Conservation (phyloP, 148 eudicot genomes). For the Amaranthus cruentus region DNA sequence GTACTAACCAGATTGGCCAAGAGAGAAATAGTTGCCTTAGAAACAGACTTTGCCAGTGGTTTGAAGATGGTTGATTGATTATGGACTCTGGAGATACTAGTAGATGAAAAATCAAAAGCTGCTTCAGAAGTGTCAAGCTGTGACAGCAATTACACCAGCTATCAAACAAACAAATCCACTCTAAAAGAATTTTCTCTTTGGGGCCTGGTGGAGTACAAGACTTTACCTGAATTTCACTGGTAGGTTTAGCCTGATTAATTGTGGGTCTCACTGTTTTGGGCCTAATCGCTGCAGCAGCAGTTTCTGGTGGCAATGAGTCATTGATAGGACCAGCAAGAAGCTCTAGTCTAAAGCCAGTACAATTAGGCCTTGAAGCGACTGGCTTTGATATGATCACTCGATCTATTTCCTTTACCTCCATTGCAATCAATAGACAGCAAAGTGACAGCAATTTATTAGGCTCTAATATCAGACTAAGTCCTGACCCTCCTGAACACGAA, state of each 20-base stretch:
- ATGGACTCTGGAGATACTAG: slow-evolving; percentile 27
- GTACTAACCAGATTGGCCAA: slow-evolving; percentile 73
- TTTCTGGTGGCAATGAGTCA: slow-evolving; percentile 39
- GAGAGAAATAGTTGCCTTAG: slow-evolving; percentile 49
- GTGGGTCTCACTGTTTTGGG: slow-evolving; percentile 68
- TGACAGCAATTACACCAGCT: not conserved
- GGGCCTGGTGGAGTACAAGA: slow-evolving; percentile 2
- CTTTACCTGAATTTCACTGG: slow-evolving; percentile 26
- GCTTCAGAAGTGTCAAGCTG: slow-evolving; percentile 47
- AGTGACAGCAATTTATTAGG: not conserved
- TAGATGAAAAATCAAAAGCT: slow-evolving; percentile 27
- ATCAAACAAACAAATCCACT: slow-evolving; percentile 1
- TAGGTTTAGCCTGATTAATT: slow-evolving; percentile 18
- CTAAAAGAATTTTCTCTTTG: not conserved
- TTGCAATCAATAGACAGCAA: slow-evolving; percentile 8
- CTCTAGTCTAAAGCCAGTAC: slow-evolving; percentile 46
- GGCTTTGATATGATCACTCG: slow-evolving; percentile 66
- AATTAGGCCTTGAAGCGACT: slow-evolving; percentile 72
- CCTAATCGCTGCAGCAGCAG: slow-evolving; percentile 50
- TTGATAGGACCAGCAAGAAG: slow-evolving; percentile 50
- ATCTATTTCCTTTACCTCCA: slow-evolving; percentile 62
- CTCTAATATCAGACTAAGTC: not conserved
- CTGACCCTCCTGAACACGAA: not conserved
- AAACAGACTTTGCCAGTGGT: slow-evolving; percentile 79
- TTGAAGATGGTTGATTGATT: slow-evolving; percentile 46